Percentiles rank a stretch among this genome's conserved stretches.
phyloP scores from a whole-genome alignment of 1,284 basidiomycete species.

The Apiotrichum akiyoshidainum region DNA sequence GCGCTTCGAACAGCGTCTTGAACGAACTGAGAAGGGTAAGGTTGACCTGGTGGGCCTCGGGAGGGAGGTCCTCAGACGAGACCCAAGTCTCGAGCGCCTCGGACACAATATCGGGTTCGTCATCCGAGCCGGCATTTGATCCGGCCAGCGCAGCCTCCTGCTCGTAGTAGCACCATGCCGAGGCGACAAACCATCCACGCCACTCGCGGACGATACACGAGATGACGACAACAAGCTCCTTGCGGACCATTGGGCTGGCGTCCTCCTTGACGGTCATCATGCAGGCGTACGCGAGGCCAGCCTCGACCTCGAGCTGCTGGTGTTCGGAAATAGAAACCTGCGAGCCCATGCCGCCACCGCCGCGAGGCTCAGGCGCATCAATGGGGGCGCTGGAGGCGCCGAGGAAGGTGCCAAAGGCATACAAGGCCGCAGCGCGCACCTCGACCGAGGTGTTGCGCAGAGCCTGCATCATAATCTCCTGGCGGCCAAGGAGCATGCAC shows the following conservation, averaged over 20 bases:
- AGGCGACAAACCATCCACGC: slow-evolving; percentile 91
- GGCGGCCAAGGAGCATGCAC: slow-evolving; percentile 70
- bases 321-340: slow-evolving; percentile 74
- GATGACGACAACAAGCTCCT: slow-evolving; percentile 87
- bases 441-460: slow-evolving; percentile 87
- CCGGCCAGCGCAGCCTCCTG: slow-evolving; percentile 54
- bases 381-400: slow-evolving; percentile 72
- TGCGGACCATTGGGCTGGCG: slow-evolving; percentile 91
- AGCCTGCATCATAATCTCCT: slow-evolving; percentile 79
- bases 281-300: slow-evolving; percentile 57
- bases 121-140: slow-evolving; percentile 54
- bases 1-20: slow-evolving; percentile 84
- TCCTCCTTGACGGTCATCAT: slow-evolving; percentile 78
- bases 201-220: slow-evolving; percentile 93
- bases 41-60: slow-evolving; percentile 73
- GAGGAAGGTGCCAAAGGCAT: slow-evolving; percentile 88
- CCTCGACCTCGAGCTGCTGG: slow-evolving; percentile 60
- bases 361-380: slow-evolving; percentile 61
- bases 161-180: slow-evolving; percentile 94
- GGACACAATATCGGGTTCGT: slow-evolving; percentile 55
- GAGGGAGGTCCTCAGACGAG: slow-evolving; percentile 52
- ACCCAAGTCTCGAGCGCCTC: slow-evolving; percentile 74
- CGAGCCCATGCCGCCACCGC: slow-evolving; percentile 81
- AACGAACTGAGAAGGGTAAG: slow-evolving; percentile 81
- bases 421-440: slow-evolving; percentile 85